These are phyloP conservation scores for Epithele typhae DNA, from an alignment of 768 basidiomycete species.

Conservation along the genomic window DNA sequence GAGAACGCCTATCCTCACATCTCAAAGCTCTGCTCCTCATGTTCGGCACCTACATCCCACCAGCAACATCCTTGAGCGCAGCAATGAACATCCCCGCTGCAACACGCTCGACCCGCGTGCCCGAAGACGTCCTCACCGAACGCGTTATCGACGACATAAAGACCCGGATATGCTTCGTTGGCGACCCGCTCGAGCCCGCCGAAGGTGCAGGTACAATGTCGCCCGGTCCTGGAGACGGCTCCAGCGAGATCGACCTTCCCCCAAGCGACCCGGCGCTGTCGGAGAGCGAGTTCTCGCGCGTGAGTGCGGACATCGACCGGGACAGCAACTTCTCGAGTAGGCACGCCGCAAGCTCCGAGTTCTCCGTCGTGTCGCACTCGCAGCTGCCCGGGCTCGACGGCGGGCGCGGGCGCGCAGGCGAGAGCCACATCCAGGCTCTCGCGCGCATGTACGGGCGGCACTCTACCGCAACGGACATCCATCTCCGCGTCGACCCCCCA, in stretches of 20 bases:
- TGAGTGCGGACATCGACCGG: conserved; percentile 36
- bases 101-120: conserved; percentile 62
- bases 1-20: conserved; percentile 74
- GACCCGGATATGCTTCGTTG: conserved; percentile 86
- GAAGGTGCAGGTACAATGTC: conserved; percentile 18
- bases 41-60: conserved; percentile 83
- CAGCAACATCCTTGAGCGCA: conserved; percentile 65
- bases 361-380: conserved; percentile 48
- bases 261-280: conserved; percentile 58
- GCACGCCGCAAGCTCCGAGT: conserved; percentile 51
- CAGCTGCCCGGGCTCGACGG: conserved; percentile 22
- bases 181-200: conserved; percentile 45
- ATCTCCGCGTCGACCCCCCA: conserved; percentile 66
- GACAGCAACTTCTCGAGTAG: conserved; percentile 49
- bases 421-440: conserved; percentile 59
- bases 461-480: conserved; percentile 74
- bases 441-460: conserved; percentile 68
- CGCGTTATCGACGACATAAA: conserved; percentile 86
- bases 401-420: conserved; percentile 29
- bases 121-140: conserved; percentile 76
- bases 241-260: conserved; percentile 40
- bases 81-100: conserved; percentile 59
- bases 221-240: conserved; percentile 29
- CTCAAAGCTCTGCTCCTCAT: conserved; percentile 76
- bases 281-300: conserved; percentile 62